A percentile compares a stretch with the other conserved stretches of the same genome.
Conservation (phyloP, 768 basidiomycete genomes). For the Boletus rubropictus region DNA sequence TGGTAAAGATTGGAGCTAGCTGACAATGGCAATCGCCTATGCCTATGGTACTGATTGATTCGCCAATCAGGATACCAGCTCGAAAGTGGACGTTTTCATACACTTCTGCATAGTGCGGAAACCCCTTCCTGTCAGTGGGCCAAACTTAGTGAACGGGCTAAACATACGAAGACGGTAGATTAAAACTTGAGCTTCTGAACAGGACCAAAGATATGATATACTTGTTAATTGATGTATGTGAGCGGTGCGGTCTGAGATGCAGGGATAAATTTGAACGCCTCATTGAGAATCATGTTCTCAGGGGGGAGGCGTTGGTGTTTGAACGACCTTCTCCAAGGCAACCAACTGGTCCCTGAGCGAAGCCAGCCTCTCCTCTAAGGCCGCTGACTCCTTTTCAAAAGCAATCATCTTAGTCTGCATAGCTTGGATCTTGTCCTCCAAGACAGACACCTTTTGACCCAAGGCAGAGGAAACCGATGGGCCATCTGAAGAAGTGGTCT, state of each 20-base stretch:
- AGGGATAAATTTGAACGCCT: background rate
- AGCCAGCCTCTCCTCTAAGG: too few species aligned
- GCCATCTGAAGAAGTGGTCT: too few species aligned
- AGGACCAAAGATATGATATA: background rate
- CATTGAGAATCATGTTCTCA: too few species aligned
- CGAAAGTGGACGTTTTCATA: background rate
- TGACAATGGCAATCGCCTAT: background rate
- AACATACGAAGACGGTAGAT: background rate
- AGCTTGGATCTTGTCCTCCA: too few species aligned
- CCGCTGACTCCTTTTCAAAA: too few species aligned
- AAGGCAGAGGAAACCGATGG: too few species aligned
- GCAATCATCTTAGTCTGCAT: too few species aligned
- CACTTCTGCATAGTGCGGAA: background rate
- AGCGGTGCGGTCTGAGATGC: background rate
- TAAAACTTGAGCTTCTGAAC: background rate
- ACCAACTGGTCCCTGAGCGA: too few species aligned
- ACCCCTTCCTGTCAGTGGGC: background rate
- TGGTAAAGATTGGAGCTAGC: too few species aligned
- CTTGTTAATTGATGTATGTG: background rate
- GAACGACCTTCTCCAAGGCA: too few species aligned
- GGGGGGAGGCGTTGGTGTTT: too few species aligned
- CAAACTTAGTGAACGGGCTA: background rate
- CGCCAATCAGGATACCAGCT: background rate
- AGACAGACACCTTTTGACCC: too few species aligned
- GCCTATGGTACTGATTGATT: background rate